Evolutionary conservation across 352 stramenopile species (phyloP).

Genomic region (Globisporangium parvum): DNA sequence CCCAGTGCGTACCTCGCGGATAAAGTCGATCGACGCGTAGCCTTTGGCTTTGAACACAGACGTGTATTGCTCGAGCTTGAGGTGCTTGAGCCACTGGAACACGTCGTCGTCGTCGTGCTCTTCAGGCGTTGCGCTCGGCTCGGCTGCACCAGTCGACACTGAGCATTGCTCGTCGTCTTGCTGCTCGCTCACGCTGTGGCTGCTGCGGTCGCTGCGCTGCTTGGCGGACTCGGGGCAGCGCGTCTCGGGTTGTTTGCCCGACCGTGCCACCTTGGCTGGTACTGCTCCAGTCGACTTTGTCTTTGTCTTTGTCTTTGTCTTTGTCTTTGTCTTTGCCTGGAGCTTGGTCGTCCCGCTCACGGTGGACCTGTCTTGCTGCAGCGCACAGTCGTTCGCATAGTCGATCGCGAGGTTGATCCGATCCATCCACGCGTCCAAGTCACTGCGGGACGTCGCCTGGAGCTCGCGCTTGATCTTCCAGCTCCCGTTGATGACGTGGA

Average conservation of each 20-base stretch:
- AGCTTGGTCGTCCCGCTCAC: not conserved
- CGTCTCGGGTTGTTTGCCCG: slow-evolving; percentile 13
- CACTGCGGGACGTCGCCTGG: slow-evolving; percentile 45
- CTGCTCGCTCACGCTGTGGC: not conserved
- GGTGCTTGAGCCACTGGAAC: slow-evolving; percentile 61
- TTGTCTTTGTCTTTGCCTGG: not conserved
- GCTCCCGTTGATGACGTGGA: slow-evolving; percentile 68
- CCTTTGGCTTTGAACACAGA: slow-evolving; percentile 73
- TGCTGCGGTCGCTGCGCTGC: not conserved
- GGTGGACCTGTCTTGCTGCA: not conserved
- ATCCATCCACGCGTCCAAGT: slow-evolving; percentile 68
- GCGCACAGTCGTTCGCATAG: slow-evolving; percentile 49
- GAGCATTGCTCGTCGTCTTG: not conserved
- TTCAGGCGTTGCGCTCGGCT: slow-evolving; percentile 10
- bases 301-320: no score
- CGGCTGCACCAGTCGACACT: slow-evolving; percentile 4
- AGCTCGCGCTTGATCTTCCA: slow-evolving; percentile 85
- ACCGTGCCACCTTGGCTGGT: not conserved
- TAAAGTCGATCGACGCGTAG: slow-evolving; percentile 74
- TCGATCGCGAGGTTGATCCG: slow-evolving; percentile 73
- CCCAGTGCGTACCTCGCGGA: slow-evolving; percentile 60
- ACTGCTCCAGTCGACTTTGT: slow-evolving; percentile 4
- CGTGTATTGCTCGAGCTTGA: slow-evolving; percentile 53
- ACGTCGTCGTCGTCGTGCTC: slow-evolving; percentile 61
- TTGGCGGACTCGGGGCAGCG: slow-evolving; percentile 6